Conservation (phyloP, 1,284 basidiomycete genomes). For the Pascua guehoae region DNA sequence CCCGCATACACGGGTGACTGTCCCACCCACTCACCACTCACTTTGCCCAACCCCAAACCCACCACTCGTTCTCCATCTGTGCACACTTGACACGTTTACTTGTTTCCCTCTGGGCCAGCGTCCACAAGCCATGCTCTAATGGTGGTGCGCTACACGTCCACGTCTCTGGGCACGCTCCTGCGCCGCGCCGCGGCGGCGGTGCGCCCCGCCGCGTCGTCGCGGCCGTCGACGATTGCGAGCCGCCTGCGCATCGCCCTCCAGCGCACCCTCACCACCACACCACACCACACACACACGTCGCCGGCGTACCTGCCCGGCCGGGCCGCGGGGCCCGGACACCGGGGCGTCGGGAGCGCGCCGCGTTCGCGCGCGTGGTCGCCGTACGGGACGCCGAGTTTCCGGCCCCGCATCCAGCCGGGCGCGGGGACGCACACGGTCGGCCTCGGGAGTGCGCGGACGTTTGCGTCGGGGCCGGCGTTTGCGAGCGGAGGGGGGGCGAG, state of each 20-base stretch:
- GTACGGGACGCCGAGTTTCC: constrained; percentile 19
- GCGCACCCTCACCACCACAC: constrained; percentile 17
- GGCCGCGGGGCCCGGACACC: constrained; percentile 1
- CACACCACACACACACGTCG: constrained; percentile 8
- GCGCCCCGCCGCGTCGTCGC: constrained; percentile 2
- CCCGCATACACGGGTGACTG: too few relatives aligned
- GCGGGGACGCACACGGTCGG: constrained; percentile 19
- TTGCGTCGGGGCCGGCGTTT: constrained; percentile 24
- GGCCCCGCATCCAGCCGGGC: constrained; percentile 11
- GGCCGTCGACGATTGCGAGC: constrained; percentile 7
- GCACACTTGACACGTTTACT: too few relatives aligned
- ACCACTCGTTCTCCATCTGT: too few relatives aligned
- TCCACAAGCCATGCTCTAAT: background rate
- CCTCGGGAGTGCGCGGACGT: constrained; percentile 33
- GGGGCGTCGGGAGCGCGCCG: constrained; percentile 3
- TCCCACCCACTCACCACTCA: too few relatives aligned
- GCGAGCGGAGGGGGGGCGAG: constrained; percentile 4
- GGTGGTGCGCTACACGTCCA: constrained; percentile 13
- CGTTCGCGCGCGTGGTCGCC: background rate
- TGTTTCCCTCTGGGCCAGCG: too few relatives aligned
- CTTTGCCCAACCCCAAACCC: too few relatives aligned
- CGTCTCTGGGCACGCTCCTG: constrained; percentile 4
- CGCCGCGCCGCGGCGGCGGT: constrained; percentile 6
- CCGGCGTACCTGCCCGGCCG: background rate
- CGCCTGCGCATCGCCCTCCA: constrained; percentile 13